Base-by-base conservation (phyloP, 306 rosid species). In the Rosa chinensis region DNA sequence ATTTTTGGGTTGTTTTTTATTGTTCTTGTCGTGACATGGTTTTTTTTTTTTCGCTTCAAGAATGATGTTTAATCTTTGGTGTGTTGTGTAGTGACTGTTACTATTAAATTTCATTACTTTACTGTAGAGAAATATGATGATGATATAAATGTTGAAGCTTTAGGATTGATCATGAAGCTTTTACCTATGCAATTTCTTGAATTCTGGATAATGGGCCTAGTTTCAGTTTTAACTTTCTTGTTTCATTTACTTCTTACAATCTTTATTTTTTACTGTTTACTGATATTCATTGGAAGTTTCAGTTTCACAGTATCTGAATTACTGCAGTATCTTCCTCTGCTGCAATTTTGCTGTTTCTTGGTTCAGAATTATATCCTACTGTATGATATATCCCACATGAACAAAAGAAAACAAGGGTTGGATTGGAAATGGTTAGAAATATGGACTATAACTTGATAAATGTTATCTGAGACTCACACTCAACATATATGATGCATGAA, bases 1-100 rank as follows among this genome's bases (percentile, higher is more conserved):
- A 20, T 21, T 56, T 66, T 39, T 73, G 64, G 14, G 53, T 69
- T 70, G 17, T 42, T 11, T 20, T 50, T 37, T 49, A n/a, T 25
- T 74, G 52, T 74, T 67, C 68, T 77, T 66, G 80, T 77, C 73
- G 72, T 10, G 80, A 66, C 73, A 49, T 68, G 66, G 55, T 21
- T 73, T 35, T 59, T 72, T 71, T 55, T 63, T n/a, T 14, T 37
- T 32, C 5, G 69, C n/a, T 35, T 28, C 42, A 32, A 63, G 63
- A 62, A 25, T 66, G 14, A 4, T 8, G 10, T 32, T 32, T 74
- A 43, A 39, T 69, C 17, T 5, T n/a, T 32, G 74, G 25, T 44
- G 39, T 25, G 18, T 45, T 76, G 58, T 72, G 5, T 48, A 58
- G 64, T 58, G 13, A 58, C 28, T 48, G 7, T 71, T 48, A 25